A percentile compares a stretch with the other conserved stretches of the same genome.
These are phyloP conservation scores for Solanum tarijense DNA, from an alignment of 257 asterid species.

Conservation along the genomic window DNA sequence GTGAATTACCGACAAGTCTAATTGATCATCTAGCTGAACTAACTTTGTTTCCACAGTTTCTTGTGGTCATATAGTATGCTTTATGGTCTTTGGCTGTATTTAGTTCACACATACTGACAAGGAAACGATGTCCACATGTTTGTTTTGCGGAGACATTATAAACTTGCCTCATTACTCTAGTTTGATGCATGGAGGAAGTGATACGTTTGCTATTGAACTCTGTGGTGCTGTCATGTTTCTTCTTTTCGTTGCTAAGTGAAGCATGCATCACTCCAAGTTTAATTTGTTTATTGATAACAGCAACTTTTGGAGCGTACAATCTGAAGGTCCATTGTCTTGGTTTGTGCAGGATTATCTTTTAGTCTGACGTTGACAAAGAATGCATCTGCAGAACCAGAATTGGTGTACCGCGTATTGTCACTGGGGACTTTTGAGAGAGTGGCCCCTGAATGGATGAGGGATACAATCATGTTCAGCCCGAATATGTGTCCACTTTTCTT, in stretches of 20 bases:
- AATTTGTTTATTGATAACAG: neutral
- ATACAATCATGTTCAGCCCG: slow-evolving; percentile 52
- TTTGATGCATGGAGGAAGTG: neutral
- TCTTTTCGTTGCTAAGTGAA: neutral
- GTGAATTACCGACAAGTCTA: neutral
- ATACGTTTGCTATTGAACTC: neutral
- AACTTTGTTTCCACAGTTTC: neutral
- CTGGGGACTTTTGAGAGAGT: slow-evolving; percentile 73
- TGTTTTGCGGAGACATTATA: neutral
- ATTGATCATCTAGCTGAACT: neutral
- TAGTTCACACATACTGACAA: neutral
- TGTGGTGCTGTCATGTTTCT: neutral
- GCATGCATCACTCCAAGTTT: neutral
- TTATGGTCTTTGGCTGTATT: neutral
- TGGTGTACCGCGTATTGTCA: slow-evolving; percentile 47
- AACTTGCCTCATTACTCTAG: neutral
- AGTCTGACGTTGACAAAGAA: slow-evolving; percentile 57
- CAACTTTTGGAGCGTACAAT: neutral
- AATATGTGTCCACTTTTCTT: slow-evolving; percentile 68
- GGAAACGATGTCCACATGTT: neutral
- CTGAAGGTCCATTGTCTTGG: neutral
- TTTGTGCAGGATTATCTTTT: slow-evolving; percentile 65
- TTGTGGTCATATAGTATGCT: neutral
- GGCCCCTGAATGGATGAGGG: slow-evolving; percentile 89
- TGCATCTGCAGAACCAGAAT: slow-evolving; percentile 39